Evolutionary conservation across 768 basidiomycete species (phyloP).

Genomic region (Tricholoma bakamatsutake): DNA sequence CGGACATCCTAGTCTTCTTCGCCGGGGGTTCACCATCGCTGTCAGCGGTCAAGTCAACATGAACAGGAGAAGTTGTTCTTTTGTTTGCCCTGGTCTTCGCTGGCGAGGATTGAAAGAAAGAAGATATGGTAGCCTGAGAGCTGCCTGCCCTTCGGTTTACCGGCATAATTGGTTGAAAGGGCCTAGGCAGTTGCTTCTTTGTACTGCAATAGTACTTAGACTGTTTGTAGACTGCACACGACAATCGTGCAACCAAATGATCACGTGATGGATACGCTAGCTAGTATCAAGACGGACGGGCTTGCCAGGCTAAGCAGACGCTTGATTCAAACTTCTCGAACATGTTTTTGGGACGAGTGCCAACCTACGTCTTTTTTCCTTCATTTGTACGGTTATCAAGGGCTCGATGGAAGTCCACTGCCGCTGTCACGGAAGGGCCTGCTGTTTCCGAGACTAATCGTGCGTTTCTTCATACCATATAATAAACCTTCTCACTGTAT

Average conservation of each 20-base stretch:
- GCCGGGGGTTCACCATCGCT: slow-evolving; percentile 24
- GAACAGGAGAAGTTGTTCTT: slow-evolving; percentile 8
- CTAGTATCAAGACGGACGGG: too few relatives aligned
- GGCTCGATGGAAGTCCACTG: slow-evolving; percentile 17
- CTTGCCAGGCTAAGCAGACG: too few relatives aligned
- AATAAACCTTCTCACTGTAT: background rate
- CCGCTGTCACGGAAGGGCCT: slow-evolving; percentile 33
- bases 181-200: too few relatives aligned
- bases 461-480: slow-evolving; percentile 23
- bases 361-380: slow-evolving; percentile 5
- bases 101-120: slow-evolving; percentile 27
- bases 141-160: background rate
- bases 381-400: slow-evolving; percentile 4
- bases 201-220: too few relatives aligned
- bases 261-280: slow-evolving; percentile 17
- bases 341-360: slow-evolving; percentile 14
- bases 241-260: background rate
- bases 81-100: slow-evolving; percentile 7
- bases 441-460: slow-evolving; percentile 60
- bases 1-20: slow-evolving; percentile 24
- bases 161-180: slow-evolving; percentile 5
- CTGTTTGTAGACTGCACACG: too few relatives aligned
- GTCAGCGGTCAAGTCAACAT: slow-evolving; percentile 48
- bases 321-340: background rate
- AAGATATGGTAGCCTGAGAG: slow-evolving; percentile 33